Evolutionary conservation across 2,329 filamentous ascomycete species (phyloP).

Genomic region (Pseudogymnoascus sp.): DNA sequence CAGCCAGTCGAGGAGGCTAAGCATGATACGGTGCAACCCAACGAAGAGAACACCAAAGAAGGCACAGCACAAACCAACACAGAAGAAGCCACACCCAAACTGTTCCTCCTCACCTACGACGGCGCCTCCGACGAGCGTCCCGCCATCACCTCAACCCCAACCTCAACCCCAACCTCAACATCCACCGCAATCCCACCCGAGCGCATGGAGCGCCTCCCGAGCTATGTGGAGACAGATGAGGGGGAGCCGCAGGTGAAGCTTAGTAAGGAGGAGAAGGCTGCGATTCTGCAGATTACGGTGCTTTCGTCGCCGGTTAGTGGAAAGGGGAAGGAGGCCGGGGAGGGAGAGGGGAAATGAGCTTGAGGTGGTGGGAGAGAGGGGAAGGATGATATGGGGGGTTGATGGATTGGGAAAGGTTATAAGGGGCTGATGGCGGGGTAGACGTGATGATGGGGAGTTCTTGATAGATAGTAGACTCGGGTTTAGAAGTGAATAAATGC

Average conservation of each 20-base stretch:
- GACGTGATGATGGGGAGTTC: neutral
- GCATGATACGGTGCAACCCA: neutral
- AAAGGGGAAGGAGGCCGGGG: neutral
- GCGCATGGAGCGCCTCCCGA: neutral
- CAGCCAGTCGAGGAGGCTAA: neutral
- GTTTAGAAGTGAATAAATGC: too few relatives aligned
- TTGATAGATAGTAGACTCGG: too few relatives aligned
- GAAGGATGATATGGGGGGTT: too few relatives aligned
- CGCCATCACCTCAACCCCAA: neutral
- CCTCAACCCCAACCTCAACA: neutral
- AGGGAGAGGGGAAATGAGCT: too few relatives aligned
- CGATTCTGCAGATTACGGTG: slow-evolving; percentile 3
- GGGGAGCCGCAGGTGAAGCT: neutral
- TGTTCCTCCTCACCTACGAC: neutral
- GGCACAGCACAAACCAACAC: neutral
- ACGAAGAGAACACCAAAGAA: neutral
- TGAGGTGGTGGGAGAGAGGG: too few relatives aligned
- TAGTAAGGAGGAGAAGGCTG: neutral
- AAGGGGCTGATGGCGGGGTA: neutral
- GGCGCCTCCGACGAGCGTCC: neutral
- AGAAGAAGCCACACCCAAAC: neutral
- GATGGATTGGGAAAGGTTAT: too few relatives aligned
- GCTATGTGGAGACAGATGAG: neutral
- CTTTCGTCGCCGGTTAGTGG: neutral
- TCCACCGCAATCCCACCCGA: neutral